Conservation (phyloP, 2,329 filamentous ascomycete genomes). For the Colletotrichum gigasporum region DNA sequence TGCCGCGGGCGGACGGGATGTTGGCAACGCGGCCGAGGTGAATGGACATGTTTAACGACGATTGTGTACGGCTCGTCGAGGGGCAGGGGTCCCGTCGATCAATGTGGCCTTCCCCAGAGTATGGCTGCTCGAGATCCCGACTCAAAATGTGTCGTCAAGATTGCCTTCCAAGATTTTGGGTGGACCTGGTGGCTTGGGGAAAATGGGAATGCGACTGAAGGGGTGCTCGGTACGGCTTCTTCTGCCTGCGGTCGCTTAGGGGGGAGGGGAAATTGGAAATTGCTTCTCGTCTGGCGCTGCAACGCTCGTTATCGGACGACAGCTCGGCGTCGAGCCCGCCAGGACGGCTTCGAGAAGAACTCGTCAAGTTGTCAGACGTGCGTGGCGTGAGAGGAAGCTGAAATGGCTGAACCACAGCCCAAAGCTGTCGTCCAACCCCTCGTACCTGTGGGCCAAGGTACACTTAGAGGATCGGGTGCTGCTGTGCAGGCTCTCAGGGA, state of each 20-base stretch:
- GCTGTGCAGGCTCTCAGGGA: constrained; percentile 9
- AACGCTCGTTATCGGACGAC: constrained; percentile 13
- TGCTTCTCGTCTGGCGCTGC: neutral
- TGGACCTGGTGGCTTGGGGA: neutral
- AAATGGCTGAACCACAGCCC: neutral
- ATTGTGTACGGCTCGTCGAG: neutral
- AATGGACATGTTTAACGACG: neutral
- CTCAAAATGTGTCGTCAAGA: neutral
- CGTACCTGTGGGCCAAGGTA: neutral
- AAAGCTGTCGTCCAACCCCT: neutral
- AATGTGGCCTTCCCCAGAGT: constrained; percentile 7
- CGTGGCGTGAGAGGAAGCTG: neutral
- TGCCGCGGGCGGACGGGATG: neutral
- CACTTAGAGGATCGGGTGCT: neutral
- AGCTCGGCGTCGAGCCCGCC: neutral
- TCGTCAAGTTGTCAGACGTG: neutral
- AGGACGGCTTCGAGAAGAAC: constrained; percentile 14
- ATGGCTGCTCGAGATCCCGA: neutral
- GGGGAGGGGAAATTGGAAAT: neutral
- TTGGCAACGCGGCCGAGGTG: neutral
- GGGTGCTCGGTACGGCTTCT: too few species aligned
- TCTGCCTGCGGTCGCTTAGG: too few species aligned
- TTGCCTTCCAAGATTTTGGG: constrained; percentile 5
- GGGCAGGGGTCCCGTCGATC: constrained; percentile 22
- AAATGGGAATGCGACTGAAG: neutral